Percentiles rank a stretch among this genome's conserved stretches.
These are phyloP conservation scores for Curvularia sp. DNA, from an alignment of 2,329 filamentous ascomycete species.

Conservation along the genomic window DNA sequence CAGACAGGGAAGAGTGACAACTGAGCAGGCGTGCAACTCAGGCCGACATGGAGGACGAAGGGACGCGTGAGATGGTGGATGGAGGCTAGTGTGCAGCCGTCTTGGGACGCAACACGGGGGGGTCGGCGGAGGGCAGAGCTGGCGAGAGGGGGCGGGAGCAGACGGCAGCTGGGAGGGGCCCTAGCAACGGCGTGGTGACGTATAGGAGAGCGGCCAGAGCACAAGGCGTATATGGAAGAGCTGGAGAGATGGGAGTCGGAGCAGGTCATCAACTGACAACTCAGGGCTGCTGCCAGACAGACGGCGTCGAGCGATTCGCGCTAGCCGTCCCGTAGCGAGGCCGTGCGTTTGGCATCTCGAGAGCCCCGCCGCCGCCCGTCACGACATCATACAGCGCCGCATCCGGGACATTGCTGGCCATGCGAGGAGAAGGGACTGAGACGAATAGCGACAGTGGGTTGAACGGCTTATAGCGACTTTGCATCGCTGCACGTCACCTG, in stretches of 20 bases:
- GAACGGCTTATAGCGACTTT: background rate
- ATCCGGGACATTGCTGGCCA: background rate
- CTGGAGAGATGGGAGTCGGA: slow-evolving; percentile 26
- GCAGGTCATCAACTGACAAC: slow-evolving; percentile 31
- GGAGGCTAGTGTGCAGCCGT: slow-evolving; percentile 39
- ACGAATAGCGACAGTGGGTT: background rate
- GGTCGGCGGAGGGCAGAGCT: slow-evolving; percentile 34
- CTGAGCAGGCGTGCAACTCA: slow-evolving; percentile 31
- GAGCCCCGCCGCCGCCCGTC: slow-evolving; percentile 16
- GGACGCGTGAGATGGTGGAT: slow-evolving; percentile 35
- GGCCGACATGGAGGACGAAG: slow-evolving; percentile 37
- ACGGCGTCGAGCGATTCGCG: slow-evolving; percentile 30
- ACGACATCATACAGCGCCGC: slow-evolving; percentile 12
- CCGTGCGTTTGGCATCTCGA: slow-evolving; percentile 23
- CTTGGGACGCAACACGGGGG: slow-evolving; percentile 31
- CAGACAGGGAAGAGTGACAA: slow-evolving; percentile 23
- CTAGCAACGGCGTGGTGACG: slow-evolving; percentile 29
- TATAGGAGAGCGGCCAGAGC: slow-evolving; percentile 21
- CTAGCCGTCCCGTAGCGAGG: slow-evolving; percentile 29
- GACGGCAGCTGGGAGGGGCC: slow-evolving; percentile 28
- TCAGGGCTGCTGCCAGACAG: slow-evolving; percentile 30
- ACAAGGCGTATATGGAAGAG: slow-evolving; percentile 15
- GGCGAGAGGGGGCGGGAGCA: slow-evolving; percentile 24
- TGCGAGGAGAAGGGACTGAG: background rate
- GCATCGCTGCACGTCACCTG: slow-evolving; percentile 4